Evolutionary conservation across 2,329 filamentous ascomycete species (phyloP).

Genomic region (Beauveria pseudobassiana): DNA sequence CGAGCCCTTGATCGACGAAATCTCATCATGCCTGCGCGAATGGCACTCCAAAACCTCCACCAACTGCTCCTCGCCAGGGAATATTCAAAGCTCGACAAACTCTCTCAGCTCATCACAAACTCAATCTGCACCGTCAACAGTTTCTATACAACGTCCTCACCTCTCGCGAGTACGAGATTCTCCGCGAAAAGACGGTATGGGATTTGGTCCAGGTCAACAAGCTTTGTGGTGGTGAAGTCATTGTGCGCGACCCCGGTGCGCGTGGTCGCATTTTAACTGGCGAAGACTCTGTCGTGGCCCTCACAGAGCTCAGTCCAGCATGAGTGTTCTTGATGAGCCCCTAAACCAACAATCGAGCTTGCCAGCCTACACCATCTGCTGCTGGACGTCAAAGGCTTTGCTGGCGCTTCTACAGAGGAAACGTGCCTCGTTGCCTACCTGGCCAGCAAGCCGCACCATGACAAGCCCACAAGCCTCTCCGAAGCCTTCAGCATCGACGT

Average conservation of each 20-base stretch:
- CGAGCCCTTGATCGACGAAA: constrained; percentile 93
- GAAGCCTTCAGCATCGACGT: constrained; percentile 79
- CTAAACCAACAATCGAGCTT: constrained; percentile 58
- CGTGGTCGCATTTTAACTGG: constrained; percentile 81
- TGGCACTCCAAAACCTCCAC: constrained; percentile 98
- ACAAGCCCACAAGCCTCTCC: constrained; percentile 60
- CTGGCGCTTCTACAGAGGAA: constrained; percentile 66
- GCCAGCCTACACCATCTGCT: constrained; percentile 72
- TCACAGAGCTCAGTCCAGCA: constrained; percentile 90
- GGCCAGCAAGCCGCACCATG: constrained; percentile 61
- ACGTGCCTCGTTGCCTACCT: constrained; percentile 73
- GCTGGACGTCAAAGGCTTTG: constrained; percentile 76
- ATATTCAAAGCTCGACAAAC: constrained; percentile 72
- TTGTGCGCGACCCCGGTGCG: constrained; percentile 81
- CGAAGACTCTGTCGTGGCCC: constrained; percentile 85
- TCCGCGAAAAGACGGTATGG: constrained; percentile 92
- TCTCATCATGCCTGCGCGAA: constrained; percentile 90
- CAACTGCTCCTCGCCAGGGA: constrained; percentile 77
- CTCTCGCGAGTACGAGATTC: constrained; percentile 65
- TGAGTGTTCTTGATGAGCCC: constrained; percentile 87
- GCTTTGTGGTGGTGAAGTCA: constrained; percentile 85
- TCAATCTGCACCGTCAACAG: constrained; percentile 81
- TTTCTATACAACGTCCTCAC: constrained; percentile 93
- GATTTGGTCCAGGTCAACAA: constrained; percentile 92
- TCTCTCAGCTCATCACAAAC: constrained; percentile 72